Conservation (phyloP, 108 stramenopile genomes). For the Cyclostephanos tholiformis region DNA sequence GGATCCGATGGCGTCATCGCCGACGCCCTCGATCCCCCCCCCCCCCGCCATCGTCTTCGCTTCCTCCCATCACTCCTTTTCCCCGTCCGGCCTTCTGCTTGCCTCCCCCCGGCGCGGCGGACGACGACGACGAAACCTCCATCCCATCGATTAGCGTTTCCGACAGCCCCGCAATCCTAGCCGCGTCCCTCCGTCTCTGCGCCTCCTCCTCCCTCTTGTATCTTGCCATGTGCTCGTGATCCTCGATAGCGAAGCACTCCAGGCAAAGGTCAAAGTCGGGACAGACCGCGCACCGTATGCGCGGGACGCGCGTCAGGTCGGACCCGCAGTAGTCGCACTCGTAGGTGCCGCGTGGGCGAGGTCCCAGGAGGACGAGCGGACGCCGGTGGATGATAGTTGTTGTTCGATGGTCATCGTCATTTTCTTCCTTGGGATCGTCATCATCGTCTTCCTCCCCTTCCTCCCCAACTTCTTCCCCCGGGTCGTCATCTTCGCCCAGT, state of each 20-base stretch:
- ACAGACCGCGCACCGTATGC: slow-evolving; percentile 85
- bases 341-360: slow-evolving; percentile 75
- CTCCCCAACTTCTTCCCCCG: not conserved
- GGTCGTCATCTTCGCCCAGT: no score
- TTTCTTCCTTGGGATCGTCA: not conserved
- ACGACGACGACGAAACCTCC: not conserved
- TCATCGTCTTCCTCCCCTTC: not conserved
- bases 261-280: slow-evolving; percentile 88
- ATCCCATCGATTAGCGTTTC: not conserved
- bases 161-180: slow-evolving; percentile 5
- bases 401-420: not conserved
- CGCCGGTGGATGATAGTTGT: not conserved
- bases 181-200: slow-evolving; percentile 24
- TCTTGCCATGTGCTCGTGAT: slow-evolving; percentile 49
- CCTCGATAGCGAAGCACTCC: slow-evolving; percentile 80
- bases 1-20: slow-evolving; percentile 33
- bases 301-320: slow-evolving; percentile 80
- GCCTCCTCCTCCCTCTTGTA: slow-evolving; percentile 37
- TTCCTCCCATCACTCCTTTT: slow-evolving; percentile 9
- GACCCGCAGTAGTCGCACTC: slow-evolving; percentile 90
- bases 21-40: not conserved
- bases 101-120: not conserved
- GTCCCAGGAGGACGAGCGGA: slow-evolving; percentile 68
- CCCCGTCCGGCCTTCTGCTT: slow-evolving; percentile 7
- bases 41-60: not conserved